A percentile compares a stretch with the other conserved stretches of the same genome.
Conservation (phyloP, 2,329 filamentous ascomycete species). For the Balansia obtecta region DNA sequence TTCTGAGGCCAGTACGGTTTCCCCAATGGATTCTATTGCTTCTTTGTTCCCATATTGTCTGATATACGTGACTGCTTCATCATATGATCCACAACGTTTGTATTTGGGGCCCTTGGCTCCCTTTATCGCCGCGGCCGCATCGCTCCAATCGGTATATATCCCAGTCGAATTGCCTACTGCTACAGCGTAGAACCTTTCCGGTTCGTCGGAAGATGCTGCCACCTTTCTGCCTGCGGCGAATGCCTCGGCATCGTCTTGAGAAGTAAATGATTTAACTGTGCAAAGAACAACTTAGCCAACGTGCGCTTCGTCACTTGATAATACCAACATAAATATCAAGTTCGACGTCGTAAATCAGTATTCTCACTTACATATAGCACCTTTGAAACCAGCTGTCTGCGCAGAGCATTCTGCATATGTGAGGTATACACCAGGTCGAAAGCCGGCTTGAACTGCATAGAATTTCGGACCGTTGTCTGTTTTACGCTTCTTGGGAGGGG, state of each 20-base stretch:
- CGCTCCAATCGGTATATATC: constrained; percentile 53
- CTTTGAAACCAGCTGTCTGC: constrained; percentile 48
- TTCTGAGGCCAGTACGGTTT: constrained; percentile 11
- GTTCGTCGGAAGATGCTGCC: constrained; percentile 25
- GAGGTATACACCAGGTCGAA: constrained; percentile 47
- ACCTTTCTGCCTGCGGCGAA: constrained; percentile 52
- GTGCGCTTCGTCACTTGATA: no score
- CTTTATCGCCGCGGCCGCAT: constrained; percentile 59
- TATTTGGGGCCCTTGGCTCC: constrained; percentile 59
- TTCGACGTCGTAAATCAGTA: neutral
- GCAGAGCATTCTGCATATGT: constrained; percentile 48
- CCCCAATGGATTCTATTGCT: constrained; percentile 28
- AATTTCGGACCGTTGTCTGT: constrained; percentile 39
- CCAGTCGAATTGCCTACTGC: constrained; percentile 46
- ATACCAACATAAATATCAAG: neutral
- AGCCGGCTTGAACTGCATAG: constrained; percentile 49
- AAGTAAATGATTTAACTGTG: constrained; percentile 68
- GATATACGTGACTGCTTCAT: constrained; percentile 72
- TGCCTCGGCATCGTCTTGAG: constrained; percentile 61
- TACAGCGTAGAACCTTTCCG: constrained; percentile 46
- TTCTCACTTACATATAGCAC: constrained; percentile 51
- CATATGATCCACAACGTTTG: constrained; percentile 54
- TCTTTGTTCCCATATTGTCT: constrained; percentile 30
- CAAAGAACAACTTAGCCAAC: neutral
- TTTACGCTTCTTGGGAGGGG: constrained; percentile 34